Evolutionary conservation across 805 yeast species (phyloP), one percentile per base, ranked within the genome.

Genomic region (Yamadazyma paraphyllophila): DNA sequence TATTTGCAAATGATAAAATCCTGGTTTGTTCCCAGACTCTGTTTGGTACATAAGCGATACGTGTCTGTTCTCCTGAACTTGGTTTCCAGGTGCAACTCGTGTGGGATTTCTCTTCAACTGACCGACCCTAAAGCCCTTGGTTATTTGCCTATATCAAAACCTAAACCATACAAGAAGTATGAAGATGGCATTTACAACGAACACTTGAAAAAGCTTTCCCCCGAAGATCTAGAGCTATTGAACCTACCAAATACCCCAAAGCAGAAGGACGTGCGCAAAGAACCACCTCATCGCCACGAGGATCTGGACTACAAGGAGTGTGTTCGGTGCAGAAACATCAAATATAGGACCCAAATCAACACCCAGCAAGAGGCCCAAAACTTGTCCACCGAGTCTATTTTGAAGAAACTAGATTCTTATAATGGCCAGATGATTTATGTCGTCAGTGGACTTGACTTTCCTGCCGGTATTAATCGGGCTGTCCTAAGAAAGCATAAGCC

Each of bases 31-130:
- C 11, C 11, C 31, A 12, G 32, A 25, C 14, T n/a, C 3, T 4
- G 10, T 10, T 9, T 26, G 8, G 11, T 25, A 8, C 40, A 37
- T 7, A 37, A 13, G 11, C 14, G 45, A 29, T 27, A 17, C 20
- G 7, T 30, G 11, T 35, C 45, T 11, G 13, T 42, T 14, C 29
- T 42, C 4, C 7, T 35, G 8, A 43, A 43, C 35, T 17, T 57
- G 16, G 50, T 57, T 12, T 45, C 52, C 1, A 47, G 56, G 9
- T 83, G 89, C 57, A 56, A 66, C 4, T 74, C 85, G 2, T 83
- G 90, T 64, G 88, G 88, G 24, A 63, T 81, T 7, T 51, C 52
- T 8, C 60, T 83, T 15, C 88, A 83, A 54, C 55, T 57, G 37
- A 13, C 36, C 10, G 35, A 41, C 31, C 49, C 56, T 1, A 27